Evolutionary conservation across 257 asterid genomes (phyloP).

Genomic region (Gentiana macrophylla): DNA sequence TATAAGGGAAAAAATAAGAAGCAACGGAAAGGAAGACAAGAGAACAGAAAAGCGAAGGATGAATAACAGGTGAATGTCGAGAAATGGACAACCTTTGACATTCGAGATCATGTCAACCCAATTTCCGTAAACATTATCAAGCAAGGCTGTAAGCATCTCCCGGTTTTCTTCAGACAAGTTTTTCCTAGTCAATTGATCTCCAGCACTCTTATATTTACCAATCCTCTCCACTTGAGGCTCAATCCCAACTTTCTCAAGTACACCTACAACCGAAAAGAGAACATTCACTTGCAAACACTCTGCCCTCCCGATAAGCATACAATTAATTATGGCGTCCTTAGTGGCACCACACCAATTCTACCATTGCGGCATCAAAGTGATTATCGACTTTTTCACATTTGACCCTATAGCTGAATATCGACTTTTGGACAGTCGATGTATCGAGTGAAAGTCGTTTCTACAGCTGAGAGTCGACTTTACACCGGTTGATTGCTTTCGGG

Average conservation of each 20-base stretch:
- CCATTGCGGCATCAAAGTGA: too few species aligned
- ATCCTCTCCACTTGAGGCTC: slow-evolving; percentile 88
- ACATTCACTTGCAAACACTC: background rate
- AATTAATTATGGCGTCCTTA: too few species aligned
- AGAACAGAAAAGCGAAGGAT: background rate
- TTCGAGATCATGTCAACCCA: slow-evolving; percentile 21
- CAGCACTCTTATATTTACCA: slow-evolving; percentile 96
- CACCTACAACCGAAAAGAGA: slow-evolving; percentile 41
- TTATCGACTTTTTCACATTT: too few species aligned
- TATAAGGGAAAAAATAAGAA: background rate
- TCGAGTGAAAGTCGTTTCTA: too few species aligned
- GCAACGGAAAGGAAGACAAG: too few species aligned
- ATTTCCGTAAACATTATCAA: slow-evolving; percentile 66
- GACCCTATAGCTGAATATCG: too few species aligned
- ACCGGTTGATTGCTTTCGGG: too few species aligned
- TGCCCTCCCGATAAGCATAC: slow-evolving; percentile 7
- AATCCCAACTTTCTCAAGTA: slow-evolving; percentile 75
- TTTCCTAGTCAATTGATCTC: slow-evolving; percentile 78
- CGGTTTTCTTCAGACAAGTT: slow-evolving; percentile 79
- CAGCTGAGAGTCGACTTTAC: too few species aligned
- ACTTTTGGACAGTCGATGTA: too few species aligned
- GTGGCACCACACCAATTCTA: too few species aligned
- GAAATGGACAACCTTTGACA: background rate
- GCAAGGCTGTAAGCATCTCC: slow-evolving; percentile 79
- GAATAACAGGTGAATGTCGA: background rate